Evolutionary conservation across 2,329 filamentous ascomycete genomes (phyloP), one percentile per base, ranked within the genome.

Genomic region (Chaetomiaceae sp.): DNA sequence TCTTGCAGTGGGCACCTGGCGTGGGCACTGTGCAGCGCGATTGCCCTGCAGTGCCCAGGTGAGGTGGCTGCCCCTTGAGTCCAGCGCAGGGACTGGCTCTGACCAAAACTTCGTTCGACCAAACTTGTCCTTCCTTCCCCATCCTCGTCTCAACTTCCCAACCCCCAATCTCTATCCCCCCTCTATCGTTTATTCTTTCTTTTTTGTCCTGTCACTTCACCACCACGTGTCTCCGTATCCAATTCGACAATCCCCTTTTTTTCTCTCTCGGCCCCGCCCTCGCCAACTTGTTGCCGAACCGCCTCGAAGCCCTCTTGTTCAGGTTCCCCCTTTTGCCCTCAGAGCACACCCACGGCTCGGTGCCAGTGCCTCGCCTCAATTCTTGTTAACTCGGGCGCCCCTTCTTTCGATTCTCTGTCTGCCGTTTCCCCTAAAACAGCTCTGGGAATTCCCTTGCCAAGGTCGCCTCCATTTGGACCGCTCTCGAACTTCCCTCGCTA

Each of bases 321-420:
- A n/a, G n/a, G n/a, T n/a, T n/a, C n/a, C n/a, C n/a, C n/a, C n/a
- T n/a, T n/a, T n/a, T n/a, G n/a, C 21, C 39, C 34, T 37, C 39
- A 23, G 39, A 35, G 25, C 39, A 39, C 17, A 5, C 25, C 25
- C 40, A 39, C 41, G 38, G 43, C 54, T 38, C 45, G 37, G 34
- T 40, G 52, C 46, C 42, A 43, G 50, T 50, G 51, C 48, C 45
- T 48, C 42, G 43, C 48, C 52, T 55, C 48, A 30, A 51, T 50
- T 49, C 14, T 23, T n/a, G n/a, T n/a, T 30, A 16, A 38, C 20
- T 48, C 37, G 44, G 51, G 49, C 54, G 51, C 51, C 51, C 45
- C 43, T 64, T 64, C 56, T 61, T 59, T 57, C 56, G 48, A 53
- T 56, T 59, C 50, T 55, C 49, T 17, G 19, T 50, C 50, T 43